Conservation (phyloP, 2,329 filamentous ascomycete genomes). For the Calonectria leucothoes region DNA sequence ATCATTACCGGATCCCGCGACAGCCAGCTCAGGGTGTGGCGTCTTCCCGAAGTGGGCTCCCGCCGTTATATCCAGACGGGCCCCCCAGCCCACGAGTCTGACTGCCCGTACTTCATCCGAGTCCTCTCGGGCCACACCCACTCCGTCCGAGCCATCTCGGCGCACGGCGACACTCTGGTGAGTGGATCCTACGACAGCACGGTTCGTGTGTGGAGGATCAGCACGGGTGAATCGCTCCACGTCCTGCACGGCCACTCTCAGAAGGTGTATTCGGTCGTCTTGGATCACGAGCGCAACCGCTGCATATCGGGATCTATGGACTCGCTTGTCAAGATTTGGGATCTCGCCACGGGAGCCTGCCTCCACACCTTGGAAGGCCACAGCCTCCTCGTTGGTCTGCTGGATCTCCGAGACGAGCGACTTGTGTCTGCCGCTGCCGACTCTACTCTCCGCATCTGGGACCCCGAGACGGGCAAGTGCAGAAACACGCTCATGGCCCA, state of each 20-base stretch:
- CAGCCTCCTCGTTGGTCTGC: conserved; percentile 87
- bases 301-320: conserved; percentile 99
- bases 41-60: conserved; percentile 84
- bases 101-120: conserved; percentile 95
- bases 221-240: conserved; percentile 88
- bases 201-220: conserved; percentile 97
- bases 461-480: conserved; percentile 91
- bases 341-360: conserved; percentile 85
- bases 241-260: conserved; percentile 87
- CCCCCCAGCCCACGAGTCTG: conserved; percentile 77
- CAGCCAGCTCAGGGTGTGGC: conserved; percentile 94
- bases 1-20: conserved; percentile 98
- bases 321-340: conserved; percentile 98
- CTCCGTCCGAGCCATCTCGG: conserved; percentile 95
- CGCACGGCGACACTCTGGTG: conserved; percentile 94
- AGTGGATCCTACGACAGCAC: conserved; percentile 97
- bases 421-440: conserved; percentile 96
- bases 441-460: conserved; percentile 95
- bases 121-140: conserved; percentile 88
- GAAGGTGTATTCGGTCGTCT: conserved; percentile 97
- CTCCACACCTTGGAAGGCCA: conserved; percentile 94
- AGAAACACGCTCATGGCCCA: conserved; percentile 92
- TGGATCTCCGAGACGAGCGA: conserved; percentile 89
- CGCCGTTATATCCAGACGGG: conserved; percentile 83
- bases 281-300: conserved; percentile 90